Base-by-base conservation (phyloP, 140 eudicot genomes). In the Oenanthe javanica region DNA sequence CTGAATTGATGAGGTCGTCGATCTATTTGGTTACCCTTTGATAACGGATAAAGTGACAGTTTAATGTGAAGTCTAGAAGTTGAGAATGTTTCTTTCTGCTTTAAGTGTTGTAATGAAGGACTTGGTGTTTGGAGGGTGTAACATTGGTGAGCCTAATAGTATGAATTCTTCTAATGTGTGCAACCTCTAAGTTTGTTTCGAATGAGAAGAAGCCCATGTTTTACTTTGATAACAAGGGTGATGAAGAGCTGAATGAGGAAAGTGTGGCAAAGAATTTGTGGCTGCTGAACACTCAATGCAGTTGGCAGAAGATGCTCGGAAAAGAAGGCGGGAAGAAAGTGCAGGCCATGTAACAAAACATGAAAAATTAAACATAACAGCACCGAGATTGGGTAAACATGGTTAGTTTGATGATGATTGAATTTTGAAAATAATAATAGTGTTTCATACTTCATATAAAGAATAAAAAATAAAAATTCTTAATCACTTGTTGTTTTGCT, bases 191-290 rank as follows among this genome's bases (percentile, higher is more conserved):
- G 42, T 36, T 43, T 50, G 80, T 61, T 78, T 72, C 15, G 51
- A 82, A 84, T 27, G 81, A 52, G 40, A 83, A 83, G 77, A 78
- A 82, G 13, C 72, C 81, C 50, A 75, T 71, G 19, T 91, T 89
- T 78, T 89, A 84, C 85, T 83, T 89, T 31, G 97, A 89, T 77
- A 91, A 85, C 77, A 88, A 89, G 50, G 94, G 97, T 38, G 83
- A 81, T 48, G 83, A 77, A 55, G 84, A 86, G 7, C 77, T 79
- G 42, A 77, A 23, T 25, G 11, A 36, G 42, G 83, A 72, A 47
- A 89, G 83, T 72, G 89, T 46, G 49, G 9, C 49, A 46, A 46
- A 46, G 49, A 46, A 31, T 31, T 31, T 31, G 31, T 31, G 31
- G 31, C 31, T 31, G 31, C 31, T 31, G 31, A 31, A 31, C 31